Evolutionary conservation across 768 basidiomycete genomes (phyloP).

Genomic region (Hygrophoropsis aurantiaca): DNA sequence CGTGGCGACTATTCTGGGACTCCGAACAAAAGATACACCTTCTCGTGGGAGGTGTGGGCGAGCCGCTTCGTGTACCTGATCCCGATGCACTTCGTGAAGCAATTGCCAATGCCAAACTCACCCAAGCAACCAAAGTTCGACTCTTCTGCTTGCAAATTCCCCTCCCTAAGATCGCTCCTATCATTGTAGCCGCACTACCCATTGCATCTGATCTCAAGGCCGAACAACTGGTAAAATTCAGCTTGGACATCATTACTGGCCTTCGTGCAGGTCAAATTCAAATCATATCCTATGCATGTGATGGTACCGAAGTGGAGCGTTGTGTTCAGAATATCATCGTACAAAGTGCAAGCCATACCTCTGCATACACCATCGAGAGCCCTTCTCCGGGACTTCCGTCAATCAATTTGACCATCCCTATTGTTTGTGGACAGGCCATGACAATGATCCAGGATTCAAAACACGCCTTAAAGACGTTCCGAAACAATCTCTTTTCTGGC

Average conservation of each 20-base stretch:
- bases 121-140: conserved; percentile 27
- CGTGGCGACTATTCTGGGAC: conserved; percentile 26
- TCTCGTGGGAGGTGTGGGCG: conserved; percentile 24
- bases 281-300: background rate
- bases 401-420: background rate
- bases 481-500: conserved; percentile 32
- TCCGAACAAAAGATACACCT: conserved; percentile 10
- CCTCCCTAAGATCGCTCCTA: conserved; percentile 29
- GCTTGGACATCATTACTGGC: background rate
- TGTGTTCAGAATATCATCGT: background rate
- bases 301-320: background rate
- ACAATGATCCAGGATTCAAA: conserved; percentile 28
- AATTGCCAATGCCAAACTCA: conserved; percentile 7
- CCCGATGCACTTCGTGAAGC: conserved; percentile 12
- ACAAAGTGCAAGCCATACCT: background rate
- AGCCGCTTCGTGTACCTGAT: conserved; percentile 20
- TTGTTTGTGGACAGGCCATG: conserved; percentile 3
- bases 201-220: conserved; percentile 23
- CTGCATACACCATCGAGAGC: background rate
- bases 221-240: conserved; percentile 6
- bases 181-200: conserved; percentile 34
- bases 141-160: conserved; percentile 34
- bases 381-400: background rate
- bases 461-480: conserved; percentile 29
- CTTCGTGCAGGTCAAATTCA: too few relatives aligned